A percentile compares a stretch with the other conserved stretches of the same genome.
Conservation (phyloP, 2,329 filamentous ascomycete genomes). For the Fusarium oxysporum region DNA sequence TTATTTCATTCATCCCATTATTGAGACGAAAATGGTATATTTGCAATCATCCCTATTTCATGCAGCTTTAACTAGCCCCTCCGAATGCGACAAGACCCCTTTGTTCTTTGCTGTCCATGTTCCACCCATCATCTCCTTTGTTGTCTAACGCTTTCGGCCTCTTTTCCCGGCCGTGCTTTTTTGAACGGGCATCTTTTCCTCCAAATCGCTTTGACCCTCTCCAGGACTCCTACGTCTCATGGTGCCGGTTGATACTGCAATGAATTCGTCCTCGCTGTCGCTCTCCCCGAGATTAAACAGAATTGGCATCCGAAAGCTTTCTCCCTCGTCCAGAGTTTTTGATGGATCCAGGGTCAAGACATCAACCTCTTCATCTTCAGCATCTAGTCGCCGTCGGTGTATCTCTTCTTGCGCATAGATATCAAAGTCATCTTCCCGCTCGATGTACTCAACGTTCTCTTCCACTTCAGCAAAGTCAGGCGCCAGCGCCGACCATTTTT, state of each 20-base stretch:
- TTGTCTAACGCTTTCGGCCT: slow-evolving; percentile 51
- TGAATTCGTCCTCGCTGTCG: slow-evolving; percentile 92
- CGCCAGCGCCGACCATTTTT: slow-evolving; percentile 96
- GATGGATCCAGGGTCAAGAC: slow-evolving; percentile 81
- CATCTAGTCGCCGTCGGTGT: slow-evolving; percentile 87
- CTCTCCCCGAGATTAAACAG: slow-evolving; percentile 93
- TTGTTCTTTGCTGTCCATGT: slow-evolving; percentile 23
- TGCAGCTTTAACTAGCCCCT: slow-evolving; percentile 29
- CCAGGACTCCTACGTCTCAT: slow-evolving; percentile 88
- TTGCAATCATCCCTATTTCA: slow-evolving; percentile 17
- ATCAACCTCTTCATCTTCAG: slow-evolving; percentile 94
- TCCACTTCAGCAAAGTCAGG: slow-evolving; percentile 98
- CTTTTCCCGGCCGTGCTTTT: slow-evolving; percentile 54
- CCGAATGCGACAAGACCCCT: slow-evolving; percentile 29
- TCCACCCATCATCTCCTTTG: slow-evolving; percentile 7
- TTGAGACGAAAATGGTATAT: slow-evolving; percentile 17
- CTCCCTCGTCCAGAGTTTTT: slow-evolving; percentile 69
- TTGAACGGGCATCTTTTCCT: slow-evolving; percentile 55
- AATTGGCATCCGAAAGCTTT: slow-evolving; percentile 89
- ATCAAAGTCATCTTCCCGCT: slow-evolving; percentile 97
- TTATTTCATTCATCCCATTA: slow-evolving; percentile 11
- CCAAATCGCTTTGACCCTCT: slow-evolving; percentile 71
- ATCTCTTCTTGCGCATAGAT: slow-evolving; percentile 96
- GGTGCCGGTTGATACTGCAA: slow-evolving; percentile 78
- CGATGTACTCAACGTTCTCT: slow-evolving; percentile 97